Conservation (phyloP, 257 asterid genomes). For the Primulina tabacum region DNA sequence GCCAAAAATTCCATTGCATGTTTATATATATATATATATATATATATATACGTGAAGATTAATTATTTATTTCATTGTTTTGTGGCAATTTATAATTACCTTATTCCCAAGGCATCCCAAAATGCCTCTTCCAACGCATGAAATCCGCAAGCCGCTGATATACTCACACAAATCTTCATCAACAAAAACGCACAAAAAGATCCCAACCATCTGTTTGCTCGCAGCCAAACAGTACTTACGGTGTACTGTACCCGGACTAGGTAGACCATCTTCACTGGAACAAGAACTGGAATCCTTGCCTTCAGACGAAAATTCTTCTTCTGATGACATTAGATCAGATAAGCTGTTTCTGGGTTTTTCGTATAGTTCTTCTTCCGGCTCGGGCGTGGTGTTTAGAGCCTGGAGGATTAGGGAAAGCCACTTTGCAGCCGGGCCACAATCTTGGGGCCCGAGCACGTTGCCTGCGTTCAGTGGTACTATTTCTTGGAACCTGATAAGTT, state of each 20-base stretch:
- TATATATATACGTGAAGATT: too few relatives aligned
- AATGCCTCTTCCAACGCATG: conserved; percentile 53
- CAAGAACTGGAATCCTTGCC: conserved; percentile 17
- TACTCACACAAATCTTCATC: conserved; percentile 34
- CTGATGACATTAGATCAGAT: conserved; percentile 45
- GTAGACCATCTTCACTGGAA: conserved; percentile 26
- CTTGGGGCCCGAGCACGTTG: conserved; percentile 71
- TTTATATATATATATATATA: too few relatives aligned
- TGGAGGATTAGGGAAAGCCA: conserved; percentile 67
- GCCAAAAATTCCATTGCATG: too few relatives aligned
- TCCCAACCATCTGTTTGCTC: conserved; percentile 62
- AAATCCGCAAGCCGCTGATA: conserved; percentile 43
- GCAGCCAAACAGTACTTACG: conserved; percentile 40
- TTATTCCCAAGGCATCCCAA: conserved; percentile 69
- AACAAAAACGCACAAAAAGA: conserved; percentile 50
- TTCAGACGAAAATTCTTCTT: conserved; percentile 22
- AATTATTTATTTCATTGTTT: too few relatives aligned
- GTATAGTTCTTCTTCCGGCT: conserved; percentile 9
- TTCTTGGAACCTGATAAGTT: conserved; percentile 67
- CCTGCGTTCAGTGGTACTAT: conserved; percentile 87
- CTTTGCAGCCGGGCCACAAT: conserved; percentile 60
- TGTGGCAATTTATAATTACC: conserved; percentile 19
- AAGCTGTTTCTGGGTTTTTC: conserved; percentile 44
- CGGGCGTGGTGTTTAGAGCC: conserved; percentile 39
- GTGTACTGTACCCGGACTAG: conserved; percentile 10